Evolutionary conservation across 2,329 filamentous ascomycete species (phyloP).

Genomic region (Bisporella sp.): DNA sequence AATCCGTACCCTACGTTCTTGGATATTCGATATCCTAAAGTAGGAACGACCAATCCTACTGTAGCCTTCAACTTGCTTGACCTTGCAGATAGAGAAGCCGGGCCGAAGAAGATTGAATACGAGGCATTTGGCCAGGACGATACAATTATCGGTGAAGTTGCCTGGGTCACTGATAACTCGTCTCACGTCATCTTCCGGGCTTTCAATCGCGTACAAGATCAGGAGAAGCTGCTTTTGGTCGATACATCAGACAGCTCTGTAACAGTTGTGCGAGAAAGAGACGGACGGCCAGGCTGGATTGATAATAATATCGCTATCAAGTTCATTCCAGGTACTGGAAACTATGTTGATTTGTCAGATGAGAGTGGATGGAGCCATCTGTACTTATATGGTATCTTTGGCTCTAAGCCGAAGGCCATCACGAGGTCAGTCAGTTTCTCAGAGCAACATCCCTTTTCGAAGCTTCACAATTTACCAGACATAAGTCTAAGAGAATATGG

Average conservation of each 20-base stretch:
- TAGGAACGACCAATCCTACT: conserved; percentile 59
- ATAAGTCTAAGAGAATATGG: too few species aligned
- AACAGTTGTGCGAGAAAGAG: conserved; percentile 40
- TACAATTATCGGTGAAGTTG: conserved; percentile 59
- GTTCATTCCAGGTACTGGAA: conserved; percentile 40
- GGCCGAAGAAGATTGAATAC: conserved; percentile 40
- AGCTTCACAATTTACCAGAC: too few species aligned
- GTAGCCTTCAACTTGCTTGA: conserved; percentile 53
- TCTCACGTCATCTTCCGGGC: conserved; percentile 56
- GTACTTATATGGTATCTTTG: conserved; percentile 54
- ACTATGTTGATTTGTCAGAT: conserved; percentile 60
- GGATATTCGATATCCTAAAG: conserved; percentile 61
- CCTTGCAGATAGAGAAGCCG: conserved; percentile 35
- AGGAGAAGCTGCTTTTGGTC: conserved; percentile 54
- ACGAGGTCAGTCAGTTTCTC: conserved; percentile 30
- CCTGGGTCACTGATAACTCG: conserved; percentile 57
- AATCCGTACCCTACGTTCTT: conserved; percentile 56
- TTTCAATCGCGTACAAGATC: conserved; percentile 63
- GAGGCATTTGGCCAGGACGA: conserved; percentile 53
- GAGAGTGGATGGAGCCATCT: conserved; percentile 59
- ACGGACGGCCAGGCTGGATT: conserved; percentile 42
- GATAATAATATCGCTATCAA: conserved; percentile 48
- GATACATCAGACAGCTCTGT: conserved; percentile 41
- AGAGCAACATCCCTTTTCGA: too few species aligned
- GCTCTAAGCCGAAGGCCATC: conserved; percentile 47